Conservation (phyloP, 2,329 filamentous ascomycete genomes). For the Colletotrichum chlorophyti region DNA sequence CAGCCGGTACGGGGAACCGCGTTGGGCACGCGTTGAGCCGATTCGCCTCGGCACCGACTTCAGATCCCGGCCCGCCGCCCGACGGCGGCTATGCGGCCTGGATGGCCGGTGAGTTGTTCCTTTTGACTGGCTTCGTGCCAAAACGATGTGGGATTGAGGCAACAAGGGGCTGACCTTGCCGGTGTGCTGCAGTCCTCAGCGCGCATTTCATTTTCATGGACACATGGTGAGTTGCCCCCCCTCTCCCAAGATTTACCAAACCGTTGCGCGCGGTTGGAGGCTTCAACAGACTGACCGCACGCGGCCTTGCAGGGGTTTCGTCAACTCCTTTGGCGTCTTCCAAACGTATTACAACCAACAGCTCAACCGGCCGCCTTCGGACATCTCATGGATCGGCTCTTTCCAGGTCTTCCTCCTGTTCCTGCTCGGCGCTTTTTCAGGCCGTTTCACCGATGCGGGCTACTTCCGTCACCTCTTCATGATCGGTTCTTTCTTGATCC, state of each 20-base stretch:
- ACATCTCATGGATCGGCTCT: constrained; percentile 53
- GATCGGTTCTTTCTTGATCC: constrained; percentile 45
- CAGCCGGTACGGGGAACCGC: constrained; percentile 1
- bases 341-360: constrained; percentile 51
- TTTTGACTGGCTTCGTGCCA: too few species aligned
- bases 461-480: constrained; percentile 46
- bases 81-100: constrained; percentile 21
- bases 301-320: constrained; percentile 43
- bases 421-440: constrained; percentile 47
- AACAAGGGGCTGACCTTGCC: not conserved
- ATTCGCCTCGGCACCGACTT: constrained; percentile 10
- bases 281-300: not conserved
- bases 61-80: constrained; percentile 16
- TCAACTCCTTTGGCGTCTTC: constrained; percentile 53
- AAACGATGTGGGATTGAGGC: too few species aligned
- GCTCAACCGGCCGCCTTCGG: constrained; percentile 40
- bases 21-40: constrained; percentile 20
- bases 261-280: too few species aligned
- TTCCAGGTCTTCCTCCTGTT: constrained; percentile 51
- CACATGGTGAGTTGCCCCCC: constrained; percentile 9
- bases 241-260: too few species aligned
- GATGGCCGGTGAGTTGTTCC: constrained; percentile 15
- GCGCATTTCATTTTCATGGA: constrained; percentile 28
- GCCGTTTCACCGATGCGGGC: constrained; percentile 51
- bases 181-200: not conserved